A percentile compares a stretch with the other conserved stretches of the same genome.
phyloP scores from a whole-genome alignment of 169 alveolate species.

The Cryptosporidium muris region DNA sequence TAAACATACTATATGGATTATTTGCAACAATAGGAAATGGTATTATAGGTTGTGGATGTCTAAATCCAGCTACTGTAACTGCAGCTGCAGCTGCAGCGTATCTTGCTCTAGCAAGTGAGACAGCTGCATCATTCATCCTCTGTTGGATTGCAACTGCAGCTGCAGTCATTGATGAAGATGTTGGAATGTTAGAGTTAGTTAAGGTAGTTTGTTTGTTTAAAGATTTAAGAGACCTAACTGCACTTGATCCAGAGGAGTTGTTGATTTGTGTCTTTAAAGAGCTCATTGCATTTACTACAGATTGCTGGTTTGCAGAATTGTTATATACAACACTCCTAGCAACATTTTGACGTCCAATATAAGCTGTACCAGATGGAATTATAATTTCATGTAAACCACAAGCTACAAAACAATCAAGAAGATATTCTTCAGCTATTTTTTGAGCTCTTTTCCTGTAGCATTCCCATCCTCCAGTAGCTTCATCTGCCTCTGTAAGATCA shows the following conservation, averaged over 20 bases:
- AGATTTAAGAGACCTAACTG: too few species aligned
- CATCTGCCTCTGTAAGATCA: constrained; percentile 27
- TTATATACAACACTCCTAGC: constrained; percentile 48
- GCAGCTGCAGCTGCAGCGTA: constrained; percentile 71
- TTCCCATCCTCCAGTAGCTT: constrained; percentile 66
- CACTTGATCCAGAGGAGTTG: too few species aligned
- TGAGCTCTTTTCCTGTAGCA: constrained; percentile 55
- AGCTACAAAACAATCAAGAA: constrained; percentile 47
- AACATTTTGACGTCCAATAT: constrained; percentile 69
- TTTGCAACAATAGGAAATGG: constrained; percentile 41
- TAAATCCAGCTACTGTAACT: constrained; percentile 55
- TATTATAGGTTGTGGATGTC: constrained; percentile 60
- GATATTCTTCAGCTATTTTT: constrained; percentile 55
- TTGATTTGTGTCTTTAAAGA: not conserved
- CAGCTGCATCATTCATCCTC: constrained; percentile 68
- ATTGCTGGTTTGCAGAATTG: not conserved
- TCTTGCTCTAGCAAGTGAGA: constrained; percentile 64
- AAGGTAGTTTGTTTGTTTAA: not conserved
- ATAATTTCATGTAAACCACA: constrained; percentile 46
- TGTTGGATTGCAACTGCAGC: constrained; percentile 67
- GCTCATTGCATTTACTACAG: constrained; percentile 8
- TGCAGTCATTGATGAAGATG: constrained; percentile 54
- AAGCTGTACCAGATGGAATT: constrained; percentile 69
- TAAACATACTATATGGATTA: constrained; percentile 45
- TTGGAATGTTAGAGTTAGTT: constrained; percentile 30